phyloP scores from a whole-genome alignment of 495 filamentous ascomycete genomes.

The Elaphomyces granulatus region DNA sequence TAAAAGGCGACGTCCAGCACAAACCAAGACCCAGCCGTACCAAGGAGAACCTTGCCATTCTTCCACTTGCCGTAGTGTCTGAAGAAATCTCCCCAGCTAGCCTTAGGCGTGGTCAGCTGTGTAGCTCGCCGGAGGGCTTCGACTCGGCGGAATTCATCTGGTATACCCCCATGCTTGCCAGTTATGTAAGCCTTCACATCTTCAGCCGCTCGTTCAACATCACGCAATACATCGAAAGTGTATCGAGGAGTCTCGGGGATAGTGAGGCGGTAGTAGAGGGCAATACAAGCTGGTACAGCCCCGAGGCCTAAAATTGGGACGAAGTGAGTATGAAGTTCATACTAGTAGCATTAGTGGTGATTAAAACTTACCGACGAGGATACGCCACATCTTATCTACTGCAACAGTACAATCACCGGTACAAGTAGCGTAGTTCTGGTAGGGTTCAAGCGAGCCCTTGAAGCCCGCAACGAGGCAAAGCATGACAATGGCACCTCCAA shows the following conservation, averaged over 20 bases:
- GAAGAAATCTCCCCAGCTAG: constrained; percentile 51
- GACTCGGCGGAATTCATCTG: constrained; percentile 46
- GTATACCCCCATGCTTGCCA: constrained; percentile 40
- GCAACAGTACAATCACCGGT: constrained; percentile 49
- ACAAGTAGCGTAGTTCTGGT: constrained; percentile 37
- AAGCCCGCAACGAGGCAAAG: constrained; percentile 60
- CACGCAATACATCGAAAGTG: constrained; percentile 67
- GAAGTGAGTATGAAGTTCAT: too few relatives aligned
- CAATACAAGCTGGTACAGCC: constrained; percentile 58
- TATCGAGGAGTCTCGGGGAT: constrained; percentile 76
- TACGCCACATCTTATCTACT: constrained; percentile 83
- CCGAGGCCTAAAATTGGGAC: too few relatives aligned
- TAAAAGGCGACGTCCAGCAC: constrained; percentile 68
- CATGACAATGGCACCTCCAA: constrained; percentile 53
- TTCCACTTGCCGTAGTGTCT: constrained; percentile 50
- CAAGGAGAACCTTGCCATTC: constrained; percentile 54
- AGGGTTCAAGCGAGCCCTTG: constrained; percentile 45
- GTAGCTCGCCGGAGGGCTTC: constrained; percentile 29
- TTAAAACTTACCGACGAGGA: constrained; percentile 60
- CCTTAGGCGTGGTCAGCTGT: constrained; percentile 41
- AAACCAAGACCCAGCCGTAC: constrained; percentile 70
- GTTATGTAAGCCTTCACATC: constrained; percentile 51
- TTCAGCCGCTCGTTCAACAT: constrained; percentile 51
- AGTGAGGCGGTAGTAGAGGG: constrained; percentile 74
- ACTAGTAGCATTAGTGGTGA: too few relatives aligned